phyloP scores from a whole-genome alignment of 768 basidiomycete species.

The Russula sp. region DNA sequence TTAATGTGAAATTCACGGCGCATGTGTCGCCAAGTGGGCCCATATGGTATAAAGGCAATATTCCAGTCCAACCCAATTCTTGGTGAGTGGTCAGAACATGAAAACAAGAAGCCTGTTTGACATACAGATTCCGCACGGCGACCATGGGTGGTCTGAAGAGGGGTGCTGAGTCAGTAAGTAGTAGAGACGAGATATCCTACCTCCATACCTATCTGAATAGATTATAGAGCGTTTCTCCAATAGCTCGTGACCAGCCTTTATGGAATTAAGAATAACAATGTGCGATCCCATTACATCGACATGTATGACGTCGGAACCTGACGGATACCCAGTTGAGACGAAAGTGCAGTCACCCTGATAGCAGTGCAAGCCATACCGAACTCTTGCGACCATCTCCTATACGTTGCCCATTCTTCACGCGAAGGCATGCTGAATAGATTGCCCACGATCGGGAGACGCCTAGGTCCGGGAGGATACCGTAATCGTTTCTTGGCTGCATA shows the following conservation, averaged over 20 bases:
- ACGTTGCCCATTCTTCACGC: conserved; percentile 17
- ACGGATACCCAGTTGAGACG: not conserved
- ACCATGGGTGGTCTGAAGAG: conserved; percentile 1
- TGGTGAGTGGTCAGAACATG: not conserved
- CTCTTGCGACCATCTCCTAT: conserved; percentile 15
- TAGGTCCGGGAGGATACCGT: conserved; percentile 15
- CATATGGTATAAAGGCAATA: not conserved
- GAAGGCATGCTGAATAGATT: conserved; percentile 21
- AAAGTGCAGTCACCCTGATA: not conserved
- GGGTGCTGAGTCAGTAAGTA: not conserved
- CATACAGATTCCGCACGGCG: conserved; percentile 1
- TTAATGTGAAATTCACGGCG: not conserved
- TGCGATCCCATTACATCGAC: conserved; percentile 20
- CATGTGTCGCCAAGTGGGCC: not conserved
- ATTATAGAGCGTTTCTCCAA: conserved; percentile 25
- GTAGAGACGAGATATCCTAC: not conserved
- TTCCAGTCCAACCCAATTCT: not conserved
- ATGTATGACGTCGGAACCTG: conserved; percentile 22
- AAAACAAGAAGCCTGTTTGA: not conserved
- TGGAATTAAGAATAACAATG: conserved; percentile 24
- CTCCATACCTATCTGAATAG: conserved; percentile 16
- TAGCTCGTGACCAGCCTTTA: conserved; percentile 23
- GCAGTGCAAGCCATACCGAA: conserved; percentile 12
- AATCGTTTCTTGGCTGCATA: not conserved
- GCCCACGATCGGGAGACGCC: conserved; percentile 20